Conservation (phyloP, 805 yeast species). For the Sugiyamaella marilandica region DNA sequence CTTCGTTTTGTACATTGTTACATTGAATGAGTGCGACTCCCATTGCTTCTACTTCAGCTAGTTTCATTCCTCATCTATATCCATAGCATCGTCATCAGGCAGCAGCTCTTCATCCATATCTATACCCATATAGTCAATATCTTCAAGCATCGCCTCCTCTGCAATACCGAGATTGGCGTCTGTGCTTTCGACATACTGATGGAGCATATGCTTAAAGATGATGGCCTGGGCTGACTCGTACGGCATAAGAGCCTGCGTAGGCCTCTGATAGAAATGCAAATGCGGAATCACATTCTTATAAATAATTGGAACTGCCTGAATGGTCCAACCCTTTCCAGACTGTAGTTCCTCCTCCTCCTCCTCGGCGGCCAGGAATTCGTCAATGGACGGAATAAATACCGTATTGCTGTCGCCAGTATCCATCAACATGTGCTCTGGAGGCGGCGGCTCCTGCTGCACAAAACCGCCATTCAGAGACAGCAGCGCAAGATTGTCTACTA, state of each 20-base stretch:
- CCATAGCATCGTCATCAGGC: slow-evolving; percentile 7
- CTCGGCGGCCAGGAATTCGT: slow-evolving; percentile 22
- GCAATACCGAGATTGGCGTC: neutral
- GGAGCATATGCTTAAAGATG: slow-evolving; percentile 1
- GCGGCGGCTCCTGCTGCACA: neutral
- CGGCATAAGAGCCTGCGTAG: slow-evolving; percentile 10
- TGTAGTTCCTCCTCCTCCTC: slow-evolving; percentile 15
- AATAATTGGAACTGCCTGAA: slow-evolving; percentile 14
- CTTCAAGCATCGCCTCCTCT: neutral
- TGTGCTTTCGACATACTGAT: no score
- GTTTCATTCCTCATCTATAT: slow-evolving; percentile 5
- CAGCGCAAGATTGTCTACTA: slow-evolving; percentile 12
- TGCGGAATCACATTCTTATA: neutral
- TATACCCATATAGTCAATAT: neutral
- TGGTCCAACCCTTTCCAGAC: slow-evolving; percentile 17
- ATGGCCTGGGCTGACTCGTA: slow-evolving; percentile 7
- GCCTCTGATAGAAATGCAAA: slow-evolving; percentile 17
- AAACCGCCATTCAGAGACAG: slow-evolving; percentile 10
- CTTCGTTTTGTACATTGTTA: no score
- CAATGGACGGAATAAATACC: slow-evolving; percentile 25
- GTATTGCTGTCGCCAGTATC: slow-evolving; percentile 19
- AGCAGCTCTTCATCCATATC: neutral
- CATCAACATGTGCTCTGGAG: slow-evolving; percentile 15
- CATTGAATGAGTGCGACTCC: neutral
- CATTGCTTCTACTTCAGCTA: neutral